Evolutionary conservation across 441 rosid genomes (phyloP).

Genomic region (Kokia cookei): DNA sequence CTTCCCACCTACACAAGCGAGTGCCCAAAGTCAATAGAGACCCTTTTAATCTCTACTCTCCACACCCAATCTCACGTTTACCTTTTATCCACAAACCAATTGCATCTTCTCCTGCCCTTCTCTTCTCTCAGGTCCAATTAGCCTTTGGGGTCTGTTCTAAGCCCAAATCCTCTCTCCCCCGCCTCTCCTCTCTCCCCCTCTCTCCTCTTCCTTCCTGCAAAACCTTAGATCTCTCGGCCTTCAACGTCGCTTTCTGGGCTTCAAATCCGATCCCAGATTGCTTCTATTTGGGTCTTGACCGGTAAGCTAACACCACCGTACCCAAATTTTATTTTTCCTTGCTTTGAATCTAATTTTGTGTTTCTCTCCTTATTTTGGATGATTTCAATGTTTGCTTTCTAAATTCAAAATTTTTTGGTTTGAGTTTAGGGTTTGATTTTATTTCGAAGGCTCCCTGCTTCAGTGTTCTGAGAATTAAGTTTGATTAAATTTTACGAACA

Average conservation of each 20-base stretch:
- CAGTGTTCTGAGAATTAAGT: background rate
- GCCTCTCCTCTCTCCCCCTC: background rate
- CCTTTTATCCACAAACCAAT: constrained; percentile 4
- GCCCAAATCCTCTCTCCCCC: constrained; percentile 15
- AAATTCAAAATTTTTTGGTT: background rate
- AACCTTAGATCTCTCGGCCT: constrained; percentile 19
- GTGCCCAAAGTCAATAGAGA: background rate
- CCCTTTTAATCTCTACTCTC: background rate
- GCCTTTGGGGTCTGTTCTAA: constrained; percentile 25
- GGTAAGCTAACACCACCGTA: constrained; percentile 15
- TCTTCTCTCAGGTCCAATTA: constrained; percentile 20
- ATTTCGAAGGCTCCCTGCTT: background rate
- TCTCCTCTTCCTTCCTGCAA: background rate
- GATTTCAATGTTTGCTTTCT: background rate
- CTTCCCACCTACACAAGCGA: too few relatives aligned
- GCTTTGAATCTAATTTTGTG: background rate
- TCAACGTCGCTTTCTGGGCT: background rate
- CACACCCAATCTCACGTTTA: background rate
- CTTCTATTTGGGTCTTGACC: background rate
- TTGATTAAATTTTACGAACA: background rate
- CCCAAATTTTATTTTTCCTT: background rate
- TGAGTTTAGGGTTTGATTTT: background rate
- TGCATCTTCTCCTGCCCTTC: background rate
- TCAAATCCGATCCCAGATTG: constrained; percentile 4
- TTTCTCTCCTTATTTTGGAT: background rate